Conservation (phyloP, 768 basidiomycete genomes). For the Lyophyllum decastes region DNA sequence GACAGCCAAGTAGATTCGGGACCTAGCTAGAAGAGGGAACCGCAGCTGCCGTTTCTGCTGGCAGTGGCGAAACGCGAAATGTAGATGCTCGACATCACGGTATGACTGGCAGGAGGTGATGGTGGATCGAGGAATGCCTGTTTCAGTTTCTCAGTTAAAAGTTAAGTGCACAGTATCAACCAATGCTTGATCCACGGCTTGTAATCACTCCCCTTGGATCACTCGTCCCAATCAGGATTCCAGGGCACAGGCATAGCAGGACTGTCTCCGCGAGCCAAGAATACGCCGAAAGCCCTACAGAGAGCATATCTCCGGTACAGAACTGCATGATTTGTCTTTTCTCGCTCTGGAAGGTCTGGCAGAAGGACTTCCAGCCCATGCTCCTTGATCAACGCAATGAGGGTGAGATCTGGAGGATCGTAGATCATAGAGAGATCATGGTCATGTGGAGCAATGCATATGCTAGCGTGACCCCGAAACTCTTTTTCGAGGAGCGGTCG, state of each 20-base stretch:
- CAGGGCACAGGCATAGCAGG: neutral
- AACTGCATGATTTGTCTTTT: neutral
- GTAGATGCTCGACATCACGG: too few species aligned
- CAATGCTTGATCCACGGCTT: neutral
- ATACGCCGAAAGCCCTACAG: conserved; percentile 8
- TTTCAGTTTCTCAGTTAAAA: too few species aligned
- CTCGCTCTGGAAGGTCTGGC: neutral
- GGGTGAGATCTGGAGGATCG: neutral
- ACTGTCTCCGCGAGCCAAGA: neutral
- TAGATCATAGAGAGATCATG: conserved; percentile 7
- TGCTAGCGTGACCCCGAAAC: neutral
- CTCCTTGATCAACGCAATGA: conserved; percentile 9
- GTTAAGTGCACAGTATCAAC: too few species aligned
- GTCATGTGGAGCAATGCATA: conserved; percentile 4
- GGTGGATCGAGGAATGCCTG: too few species aligned
- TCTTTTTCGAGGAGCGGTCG: conserved; percentile 10
- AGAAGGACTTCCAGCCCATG: neutral
- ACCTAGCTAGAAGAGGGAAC: too few species aligned
- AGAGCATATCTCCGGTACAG: neutral
- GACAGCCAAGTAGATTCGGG: too few species aligned
- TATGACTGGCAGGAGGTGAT: too few species aligned
- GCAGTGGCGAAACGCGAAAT: too few species aligned
- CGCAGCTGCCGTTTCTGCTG: too few species aligned
- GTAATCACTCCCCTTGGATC: neutral
- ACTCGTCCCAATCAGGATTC: neutral